phyloP scores from a whole-genome alignment of 1,284 basidiomycete species.

The Ganoderma lucidum region DNA sequence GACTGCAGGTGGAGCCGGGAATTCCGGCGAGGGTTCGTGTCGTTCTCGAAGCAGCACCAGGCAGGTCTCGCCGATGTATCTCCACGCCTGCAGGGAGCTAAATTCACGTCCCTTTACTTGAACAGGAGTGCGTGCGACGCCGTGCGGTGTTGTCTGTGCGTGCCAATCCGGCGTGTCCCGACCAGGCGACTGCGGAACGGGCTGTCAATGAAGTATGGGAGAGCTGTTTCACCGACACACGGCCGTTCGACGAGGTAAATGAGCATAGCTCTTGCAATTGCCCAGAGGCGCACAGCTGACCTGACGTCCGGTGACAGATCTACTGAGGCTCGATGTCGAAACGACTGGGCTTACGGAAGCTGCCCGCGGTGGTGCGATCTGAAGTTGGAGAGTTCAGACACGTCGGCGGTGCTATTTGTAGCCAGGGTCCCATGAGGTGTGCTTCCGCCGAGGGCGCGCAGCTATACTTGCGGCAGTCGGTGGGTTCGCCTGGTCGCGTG shows the following conservation, averaged over 20 bases:
- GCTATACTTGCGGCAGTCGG: conserved; percentile 11
- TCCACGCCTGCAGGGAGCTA: conserved; percentile 12
- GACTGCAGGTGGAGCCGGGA: conserved; percentile 91
- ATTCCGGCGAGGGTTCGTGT: conserved; percentile 74
- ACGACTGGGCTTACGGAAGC: not conserved
- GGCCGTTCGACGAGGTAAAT: conserved; percentile 94
- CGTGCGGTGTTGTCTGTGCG: conserved; percentile 86
- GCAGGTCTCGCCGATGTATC: conserved; percentile 49
- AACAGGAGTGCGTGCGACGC: conserved; percentile 87
- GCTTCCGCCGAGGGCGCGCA: conserved; percentile 18
- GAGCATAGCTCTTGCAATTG: not conserved
- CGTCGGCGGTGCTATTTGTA: conserved; percentile 17
- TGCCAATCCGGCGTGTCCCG: conserved; percentile 84
- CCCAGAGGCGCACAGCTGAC: not conserved
- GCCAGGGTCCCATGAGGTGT: conserved; percentile 24
- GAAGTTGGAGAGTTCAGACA: not conserved
- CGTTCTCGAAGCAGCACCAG: conserved; percentile 95
- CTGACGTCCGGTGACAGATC: conserved; percentile 21
- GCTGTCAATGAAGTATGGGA: conserved; percentile 98
- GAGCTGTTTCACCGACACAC: conserved; percentile 93
- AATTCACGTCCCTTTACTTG: conserved; percentile 15
- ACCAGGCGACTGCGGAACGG: conserved; percentile 79
- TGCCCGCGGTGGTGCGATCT: conserved; percentile 1
- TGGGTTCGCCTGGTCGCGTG: conserved; percentile 16
- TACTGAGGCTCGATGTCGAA: conserved; percentile 16